Percentiles rank a stretch among this genome's conserved stretches.
Conservation (phyloP, 2,329 filamentous ascomycete species). For the Fusarium burgessii region DNA sequence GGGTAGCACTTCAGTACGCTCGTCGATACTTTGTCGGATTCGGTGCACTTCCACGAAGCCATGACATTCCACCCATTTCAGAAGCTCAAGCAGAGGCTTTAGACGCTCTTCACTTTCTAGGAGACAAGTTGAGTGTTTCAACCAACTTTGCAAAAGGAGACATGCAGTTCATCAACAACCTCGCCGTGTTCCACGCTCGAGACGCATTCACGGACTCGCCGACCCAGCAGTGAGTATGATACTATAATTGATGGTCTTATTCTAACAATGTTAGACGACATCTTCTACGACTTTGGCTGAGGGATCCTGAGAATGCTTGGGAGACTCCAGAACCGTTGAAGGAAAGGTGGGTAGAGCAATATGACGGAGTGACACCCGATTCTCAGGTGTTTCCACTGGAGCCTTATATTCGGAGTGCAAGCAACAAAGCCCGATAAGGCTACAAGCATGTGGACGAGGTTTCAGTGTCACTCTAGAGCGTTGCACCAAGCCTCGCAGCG, state of each 20-base stretch:
- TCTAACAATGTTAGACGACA: constrained; percentile 51
- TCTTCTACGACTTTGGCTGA: constrained; percentile 61
- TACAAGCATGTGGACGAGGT: no score
- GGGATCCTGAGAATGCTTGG: constrained; percentile 62
- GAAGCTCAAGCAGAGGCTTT: constrained; percentile 65
- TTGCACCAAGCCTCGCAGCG: no score
- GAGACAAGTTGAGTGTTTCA: constrained; percentile 57
- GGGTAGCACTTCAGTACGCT: constrained; percentile 26
- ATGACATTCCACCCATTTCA: constrained; percentile 65
- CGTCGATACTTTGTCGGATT: constrained; percentile 38
- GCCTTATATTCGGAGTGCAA: constrained; percentile 30
- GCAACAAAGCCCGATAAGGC: constrained; percentile 19
- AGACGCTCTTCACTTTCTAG: constrained; percentile 62
- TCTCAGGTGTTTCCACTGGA: constrained; percentile 26
- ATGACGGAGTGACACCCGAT: constrained; percentile 18
- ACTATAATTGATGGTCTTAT: rapidly evolving
- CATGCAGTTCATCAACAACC: constrained; percentile 67
- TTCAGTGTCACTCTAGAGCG: no score
- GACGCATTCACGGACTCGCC: constrained; percentile 55
- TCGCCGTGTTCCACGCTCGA: constrained; percentile 64
- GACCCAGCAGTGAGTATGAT: constrained; percentile 16
- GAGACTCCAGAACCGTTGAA: constrained; percentile 32
- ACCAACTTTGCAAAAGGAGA: constrained; percentile 62
- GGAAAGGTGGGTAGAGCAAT: constrained; percentile 29
- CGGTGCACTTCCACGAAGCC: constrained; percentile 57